Evolutionary conservation across 345 rosid species (phyloP).

Genomic region (Clarkia xantiana): DNA sequence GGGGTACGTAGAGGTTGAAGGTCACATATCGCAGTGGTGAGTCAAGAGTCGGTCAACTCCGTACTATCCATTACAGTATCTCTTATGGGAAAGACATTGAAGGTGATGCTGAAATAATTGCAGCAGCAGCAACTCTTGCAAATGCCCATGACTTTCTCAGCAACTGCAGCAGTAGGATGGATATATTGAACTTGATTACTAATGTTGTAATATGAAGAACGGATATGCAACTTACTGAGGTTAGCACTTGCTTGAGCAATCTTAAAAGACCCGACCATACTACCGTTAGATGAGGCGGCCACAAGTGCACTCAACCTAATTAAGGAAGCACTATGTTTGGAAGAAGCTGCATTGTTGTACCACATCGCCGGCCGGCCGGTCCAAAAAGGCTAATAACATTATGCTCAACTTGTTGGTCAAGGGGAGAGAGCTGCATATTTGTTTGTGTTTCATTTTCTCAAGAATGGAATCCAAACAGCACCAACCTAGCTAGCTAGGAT

Average conservation of each 20-base stretch:
- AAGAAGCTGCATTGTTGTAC: slow-evolving; percentile 17
- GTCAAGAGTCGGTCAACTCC: slow-evolving; percentile 19
- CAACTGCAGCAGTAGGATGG: no score
- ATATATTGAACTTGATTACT: no score
- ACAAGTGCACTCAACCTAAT: slow-evolving; percentile 22
- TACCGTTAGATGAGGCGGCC: slow-evolving; percentile 26
- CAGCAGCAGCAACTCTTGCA: slow-evolving; percentile 19
- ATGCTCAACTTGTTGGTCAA: no score
- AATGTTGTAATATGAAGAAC: no score
- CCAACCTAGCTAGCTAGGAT: no score
- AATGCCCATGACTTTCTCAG: slow-evolving; percentile 19
- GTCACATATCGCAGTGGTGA: slow-evolving; percentile 12
- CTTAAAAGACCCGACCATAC: slow-evolving; percentile 17
- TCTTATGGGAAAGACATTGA: slow-evolving; percentile 17
- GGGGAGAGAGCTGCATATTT: no score
- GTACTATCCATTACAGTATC: slow-evolving; percentile 12
- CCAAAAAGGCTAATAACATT: slow-evolving; percentile 9
- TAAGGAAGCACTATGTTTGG: slow-evolving; percentile 22
- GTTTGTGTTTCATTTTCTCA: no score
- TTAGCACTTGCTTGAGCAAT: slow-evolving; percentile 26
- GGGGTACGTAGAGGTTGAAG: slow-evolving; percentile 12
- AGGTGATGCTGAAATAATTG: slow-evolving; percentile 19
- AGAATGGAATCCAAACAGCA: no score
- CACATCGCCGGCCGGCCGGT: slow-evolving; percentile 17
- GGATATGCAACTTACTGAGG: slow-evolving; percentile 15